These are phyloP conservation scores for Amaranthus cruentus DNA, from an alignment of 148 eudicot species.

Conservation along the genomic window DNA sequence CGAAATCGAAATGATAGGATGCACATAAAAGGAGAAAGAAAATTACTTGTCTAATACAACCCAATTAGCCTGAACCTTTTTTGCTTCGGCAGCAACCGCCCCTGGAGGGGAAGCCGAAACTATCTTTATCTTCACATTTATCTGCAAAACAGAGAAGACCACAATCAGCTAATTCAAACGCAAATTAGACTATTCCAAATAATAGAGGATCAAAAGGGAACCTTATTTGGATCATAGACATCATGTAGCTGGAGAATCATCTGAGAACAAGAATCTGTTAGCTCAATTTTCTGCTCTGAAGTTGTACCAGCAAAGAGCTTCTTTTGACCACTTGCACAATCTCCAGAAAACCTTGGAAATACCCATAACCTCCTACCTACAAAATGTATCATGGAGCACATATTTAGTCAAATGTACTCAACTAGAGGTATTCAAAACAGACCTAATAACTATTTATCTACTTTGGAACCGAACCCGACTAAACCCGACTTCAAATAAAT, in stretches of 20 bases:
- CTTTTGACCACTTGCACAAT: constrained; percentile 75
- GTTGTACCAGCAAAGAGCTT: constrained; percentile 51
- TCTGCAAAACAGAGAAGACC: constrained; percentile 31
- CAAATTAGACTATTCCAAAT: not conserved
- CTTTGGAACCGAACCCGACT: too few species aligned
- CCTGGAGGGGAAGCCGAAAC: constrained; percentile 73
- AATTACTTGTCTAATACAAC: constrained; percentile 87
- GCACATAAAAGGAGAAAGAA: not conserved
- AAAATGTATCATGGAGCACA: not conserved
- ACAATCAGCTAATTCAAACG: not conserved
- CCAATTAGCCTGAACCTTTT: constrained; percentile 75
- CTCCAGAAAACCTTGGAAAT: constrained; percentile 91
- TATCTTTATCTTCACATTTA: constrained; percentile 85
- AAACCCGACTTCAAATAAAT: too few species aligned
- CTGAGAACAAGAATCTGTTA: constrained; percentile 89
- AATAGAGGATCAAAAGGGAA: constrained; percentile 15
- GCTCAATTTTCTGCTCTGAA: constrained; percentile 71
- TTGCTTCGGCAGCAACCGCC: constrained; percentile 85
- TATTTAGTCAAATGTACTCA: too few species aligned
- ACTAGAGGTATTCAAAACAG: too few species aligned
- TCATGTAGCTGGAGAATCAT: constrained; percentile 97
- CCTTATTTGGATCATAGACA: constrained; percentile 94
- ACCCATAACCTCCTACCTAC: constrained; percentile 81
- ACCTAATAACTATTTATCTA: too few species aligned
- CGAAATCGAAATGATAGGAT: not conserved